Evolutionary conservation across 2,329 filamentous ascomycete genomes (phyloP).

Genomic region (Diaporthe helianthi): DNA sequence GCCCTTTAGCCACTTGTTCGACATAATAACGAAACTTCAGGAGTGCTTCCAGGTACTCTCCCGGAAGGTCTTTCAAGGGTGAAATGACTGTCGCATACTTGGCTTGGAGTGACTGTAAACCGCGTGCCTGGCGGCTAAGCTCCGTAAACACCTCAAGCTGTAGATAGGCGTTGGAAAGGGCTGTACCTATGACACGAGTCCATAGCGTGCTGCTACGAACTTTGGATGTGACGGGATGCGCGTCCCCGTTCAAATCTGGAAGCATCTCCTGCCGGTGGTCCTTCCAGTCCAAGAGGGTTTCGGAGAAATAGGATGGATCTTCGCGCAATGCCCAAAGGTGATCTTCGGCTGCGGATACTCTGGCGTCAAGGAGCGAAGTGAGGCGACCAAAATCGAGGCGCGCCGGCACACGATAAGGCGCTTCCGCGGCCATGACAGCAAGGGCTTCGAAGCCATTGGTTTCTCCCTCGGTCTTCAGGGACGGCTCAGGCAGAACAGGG

Average conservation of each 20-base stretch:
- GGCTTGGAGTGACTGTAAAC: constrained; percentile 41
- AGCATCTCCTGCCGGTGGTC: constrained; percentile 56
- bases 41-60: constrained; percentile 48
- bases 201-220: constrained; percentile 44
- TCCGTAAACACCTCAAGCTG: constrained; percentile 49
- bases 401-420: constrained; percentile 59
- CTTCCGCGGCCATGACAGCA: constrained; percentile 52
- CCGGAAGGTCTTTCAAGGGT: constrained; percentile 45
- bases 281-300: constrained; percentile 49
- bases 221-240: constrained; percentile 40
- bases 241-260: constrained; percentile 46
- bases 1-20: constrained; percentile 43
- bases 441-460: constrained; percentile 47
- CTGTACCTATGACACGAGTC: constrained; percentile 46
- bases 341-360: constrained; percentile 53
- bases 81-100: constrained; percentile 45
- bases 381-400: constrained; percentile 54
- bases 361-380: constrained; percentile 51
- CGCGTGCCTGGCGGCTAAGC: constrained; percentile 44
- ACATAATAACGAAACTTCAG: constrained; percentile 51
- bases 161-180: constrained; percentile 45
- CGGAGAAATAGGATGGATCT: constrained; percentile 63
- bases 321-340: constrained; percentile 63
- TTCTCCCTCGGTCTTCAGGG: constrained; percentile 41
- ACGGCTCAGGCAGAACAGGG: constrained; percentile 49